A percentile compares a stretch with the other conserved stretches of the same genome.
phyloP scores from a whole-genome alignment of 495 filamentous ascomycete genomes.

The Aspergillus conjunctus region DNA sequence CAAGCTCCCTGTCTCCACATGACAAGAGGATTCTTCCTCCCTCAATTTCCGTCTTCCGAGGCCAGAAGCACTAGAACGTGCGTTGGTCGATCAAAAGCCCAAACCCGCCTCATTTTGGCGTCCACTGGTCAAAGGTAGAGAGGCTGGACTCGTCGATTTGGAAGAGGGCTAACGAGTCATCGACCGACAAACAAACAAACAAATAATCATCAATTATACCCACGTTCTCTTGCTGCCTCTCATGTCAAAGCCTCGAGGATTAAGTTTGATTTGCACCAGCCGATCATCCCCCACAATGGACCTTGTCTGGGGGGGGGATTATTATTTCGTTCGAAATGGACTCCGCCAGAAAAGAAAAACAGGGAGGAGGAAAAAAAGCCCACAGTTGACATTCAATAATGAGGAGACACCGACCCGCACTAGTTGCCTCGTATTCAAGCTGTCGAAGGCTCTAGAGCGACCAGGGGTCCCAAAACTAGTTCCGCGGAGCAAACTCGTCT shows the following conservation, averaged over 20 bases:
- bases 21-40: neutral
- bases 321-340: neutral
- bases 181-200: neutral
- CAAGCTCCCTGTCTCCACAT: too few species aligned
- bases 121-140: neutral
- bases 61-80: neutral
- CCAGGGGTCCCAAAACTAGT: neutral
- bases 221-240: neutral
- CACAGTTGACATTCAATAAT: slow-evolving; percentile 5
- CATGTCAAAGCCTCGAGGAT: slow-evolving; percentile 6
- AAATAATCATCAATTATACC: neutral
- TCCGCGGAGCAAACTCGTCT: slow-evolving; percentile 11
- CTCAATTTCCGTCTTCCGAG: neutral
- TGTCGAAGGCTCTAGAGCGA: slow-evolving; percentile 4
- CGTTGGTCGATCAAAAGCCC: neutral
- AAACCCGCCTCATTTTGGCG: neutral
- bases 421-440: slow-evolving; percentile 14
- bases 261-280: slow-evolving; percentile 9
- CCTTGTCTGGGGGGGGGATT: slow-evolving; percentile 13
- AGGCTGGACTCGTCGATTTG: neutral
- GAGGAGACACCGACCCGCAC: neutral
- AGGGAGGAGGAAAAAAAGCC: neutral
- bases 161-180: neutral
- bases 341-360: neutral
- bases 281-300: slow-evolving; percentile 18